Conservation (phyloP, 805 yeast species). For the Ogataea allantospora region DNA sequence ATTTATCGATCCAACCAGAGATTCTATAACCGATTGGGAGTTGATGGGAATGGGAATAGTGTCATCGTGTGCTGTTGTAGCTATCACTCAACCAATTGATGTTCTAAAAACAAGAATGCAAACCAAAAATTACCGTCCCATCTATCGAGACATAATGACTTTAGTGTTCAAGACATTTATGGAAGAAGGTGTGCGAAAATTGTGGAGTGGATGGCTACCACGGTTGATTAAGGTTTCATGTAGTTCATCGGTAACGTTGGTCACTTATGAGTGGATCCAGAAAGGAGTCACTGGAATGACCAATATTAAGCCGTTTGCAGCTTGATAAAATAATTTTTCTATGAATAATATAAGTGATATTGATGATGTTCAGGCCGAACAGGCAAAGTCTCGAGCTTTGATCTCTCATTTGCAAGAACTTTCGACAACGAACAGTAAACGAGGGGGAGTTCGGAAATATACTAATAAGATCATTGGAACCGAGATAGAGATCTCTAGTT, state of each 20-base stretch:
- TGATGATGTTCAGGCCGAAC: conserved; percentile 1
- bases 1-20: conserved; percentile 52
- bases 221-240: conserved; percentile 67
- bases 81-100: conserved; percentile 84
- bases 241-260: conserved; percentile 67
- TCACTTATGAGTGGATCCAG: conserved; percentile 59
- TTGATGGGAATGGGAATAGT: conserved; percentile 49
- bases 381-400: conserved; percentile 4
- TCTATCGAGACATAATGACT: conserved; percentile 61
- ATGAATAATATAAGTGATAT: not conserved
- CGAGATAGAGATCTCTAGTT: conserved; percentile 35
- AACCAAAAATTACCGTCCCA: conserved; percentile 58
- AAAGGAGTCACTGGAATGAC: conserved; percentile 35
- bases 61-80: conserved; percentile 72
- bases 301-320: conserved; percentile 31
- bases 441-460: conserved; percentile 28
- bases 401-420: conserved; percentile 15
- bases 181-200: conserved; percentile 43
- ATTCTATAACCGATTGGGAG: conserved; percentile 40
- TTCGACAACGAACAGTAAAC: conserved; percentile 11
- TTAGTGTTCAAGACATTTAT: conserved; percentile 50
- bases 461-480: conserved; percentile 24
- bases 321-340: conserved; percentile 12
- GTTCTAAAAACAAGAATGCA: conserved; percentile 86
- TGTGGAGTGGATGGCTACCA: conserved; percentile 64